Evolutionary conservation across 768 basidiomycete genomes (phyloP).

Genomic region (Tephrocybe sp.): DNA sequence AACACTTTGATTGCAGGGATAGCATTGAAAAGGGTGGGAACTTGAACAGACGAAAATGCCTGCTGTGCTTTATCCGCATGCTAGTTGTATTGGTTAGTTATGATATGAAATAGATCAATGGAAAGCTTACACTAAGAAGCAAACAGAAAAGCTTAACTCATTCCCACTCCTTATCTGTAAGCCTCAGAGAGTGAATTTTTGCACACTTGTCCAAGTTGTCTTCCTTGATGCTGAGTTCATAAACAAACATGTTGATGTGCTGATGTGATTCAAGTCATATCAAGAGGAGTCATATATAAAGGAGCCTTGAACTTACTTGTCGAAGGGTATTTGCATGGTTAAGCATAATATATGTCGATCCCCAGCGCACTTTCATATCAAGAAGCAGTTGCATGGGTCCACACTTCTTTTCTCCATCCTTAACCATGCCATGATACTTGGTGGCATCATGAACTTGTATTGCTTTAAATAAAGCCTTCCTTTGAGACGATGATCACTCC

Average conservation of each 20-base stretch:
- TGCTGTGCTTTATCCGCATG: not conserved
- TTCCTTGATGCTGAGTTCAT: not conserved
- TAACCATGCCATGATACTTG: not conserved
- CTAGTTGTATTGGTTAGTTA: not conserved
- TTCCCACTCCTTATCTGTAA: slow-evolving; percentile 24
- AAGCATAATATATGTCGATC: slow-evolving; percentile 20
- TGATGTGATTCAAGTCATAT: too few species aligned
- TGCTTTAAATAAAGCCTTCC: slow-evolving; percentile 19
- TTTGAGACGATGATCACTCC: slow-evolving; percentile 19
- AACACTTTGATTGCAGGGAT: slow-evolving; percentile 8
- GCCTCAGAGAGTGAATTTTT: slow-evolving; percentile 19
- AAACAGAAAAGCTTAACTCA: slow-evolving; percentile 18
- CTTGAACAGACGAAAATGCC: not conserved
- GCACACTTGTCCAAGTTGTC: not conserved
- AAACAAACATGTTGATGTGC: not conserved
- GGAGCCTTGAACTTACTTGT: too few species aligned
- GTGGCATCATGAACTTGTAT: slow-evolving; percentile 6
- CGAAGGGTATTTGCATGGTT: slow-evolving; percentile 1
- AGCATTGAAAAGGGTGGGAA: slow-evolving; percentile 5
- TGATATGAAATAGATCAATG: not conserved
- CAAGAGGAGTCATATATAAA: too few species aligned
- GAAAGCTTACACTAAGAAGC: slow-evolving; percentile 22
- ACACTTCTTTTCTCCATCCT: not conserved
- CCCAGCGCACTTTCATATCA: slow-evolving; percentile 23
- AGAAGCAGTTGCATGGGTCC: slow-evolving; percentile 14